A percentile compares a stretch with the other conserved stretches of the same genome.
Evolutionary conservation across 441 rosid genomes (phyloP).

Genomic region (Metrosideros polymorpha): DNA sequence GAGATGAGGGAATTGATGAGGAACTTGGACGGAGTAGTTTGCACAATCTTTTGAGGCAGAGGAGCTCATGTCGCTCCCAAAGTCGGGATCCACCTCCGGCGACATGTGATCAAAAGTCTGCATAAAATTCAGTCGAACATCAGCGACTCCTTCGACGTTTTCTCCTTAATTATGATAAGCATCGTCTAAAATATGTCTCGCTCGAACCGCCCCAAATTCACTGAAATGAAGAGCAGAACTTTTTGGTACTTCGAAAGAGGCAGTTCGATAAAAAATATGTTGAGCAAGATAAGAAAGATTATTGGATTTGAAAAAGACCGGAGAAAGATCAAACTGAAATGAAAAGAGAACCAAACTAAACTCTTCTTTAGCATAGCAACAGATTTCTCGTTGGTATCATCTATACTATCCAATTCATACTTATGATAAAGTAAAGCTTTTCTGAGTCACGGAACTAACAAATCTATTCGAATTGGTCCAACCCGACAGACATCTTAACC

Average conservation of each 20-base stretch:
- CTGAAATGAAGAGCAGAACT: neutral
- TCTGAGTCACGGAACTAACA: neutral
- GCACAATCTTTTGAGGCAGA: constrained; percentile 10
- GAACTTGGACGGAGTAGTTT: constrained; percentile 14
- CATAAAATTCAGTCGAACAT: neutral
- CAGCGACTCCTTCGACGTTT: neutral
- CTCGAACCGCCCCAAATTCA: neutral
- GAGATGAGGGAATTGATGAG: neutral
- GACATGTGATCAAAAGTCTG: constrained; percentile 16
- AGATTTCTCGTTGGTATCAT: neutral
- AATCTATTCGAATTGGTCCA: neutral
- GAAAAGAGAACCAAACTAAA: neutral
- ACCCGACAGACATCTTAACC: neutral
- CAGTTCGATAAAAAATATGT: neutral
- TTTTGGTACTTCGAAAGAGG: neutral
- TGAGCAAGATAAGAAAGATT: neutral
- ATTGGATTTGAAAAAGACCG: neutral
- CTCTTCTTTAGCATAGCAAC: neutral
- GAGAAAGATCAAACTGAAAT: neutral
- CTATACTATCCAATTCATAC: neutral
- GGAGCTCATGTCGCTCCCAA: neutral
- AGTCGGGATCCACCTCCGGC: constrained; percentile 11
- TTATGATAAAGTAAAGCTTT: neutral
- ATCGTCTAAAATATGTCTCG: neutral
- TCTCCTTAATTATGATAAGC: neutral